Base-by-base conservation (phyloP, 306 rosid genomes). In the Cucurbita argyrosperma region DNA sequence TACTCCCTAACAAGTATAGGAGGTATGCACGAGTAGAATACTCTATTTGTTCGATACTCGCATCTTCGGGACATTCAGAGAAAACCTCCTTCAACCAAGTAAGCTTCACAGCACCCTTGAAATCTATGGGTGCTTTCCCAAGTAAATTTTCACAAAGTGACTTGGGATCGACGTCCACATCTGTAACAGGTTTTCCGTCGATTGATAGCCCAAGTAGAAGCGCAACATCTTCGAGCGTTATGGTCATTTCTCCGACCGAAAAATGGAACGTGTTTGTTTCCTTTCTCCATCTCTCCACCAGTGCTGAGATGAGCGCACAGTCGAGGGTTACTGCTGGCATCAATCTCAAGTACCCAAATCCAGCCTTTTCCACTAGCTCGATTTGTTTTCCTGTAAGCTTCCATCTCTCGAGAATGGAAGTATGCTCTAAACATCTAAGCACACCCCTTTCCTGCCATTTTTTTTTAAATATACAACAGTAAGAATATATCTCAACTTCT, bases 281-380 rank as follows among this genome's bases (percentile, higher is more conserved):
- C 80, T 92, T 86, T 80, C 98, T 90, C 96, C 98, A 90, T 79
- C 96, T 87, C 88, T 93, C 98, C 54, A 90, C 92, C 64, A 93
- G 81, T 30, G 96, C 96, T 0, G 98, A 90, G 79, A 93, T 90
- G 74, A 93, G 83, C 58, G 98, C 91, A 78, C 90, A 90, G 82
- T 90, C 96, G 38, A 93, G 96, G 80, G 83, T 86, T 81, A 93
- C 86, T 4, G 98, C 85, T 7, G 96, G 98, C 79, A 93, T 88
- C 72, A 82, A 70, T 80, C 93, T 82, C 21, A 93, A 70, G 87
- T 86, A 83, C 75, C 86, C 91, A 53, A 93, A 93, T 78, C 96
- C 98, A 3, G 96, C 93, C 82, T 82, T 93, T 86, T 83, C 89
- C 72, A 90, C 96, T 80, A 93, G 81, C 81, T 86, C 84, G 79